These are phyloP conservation scores for Clitoria ternatea DNA, from an alignment of 306 rosid species.

Conservation along the genomic window DNA sequence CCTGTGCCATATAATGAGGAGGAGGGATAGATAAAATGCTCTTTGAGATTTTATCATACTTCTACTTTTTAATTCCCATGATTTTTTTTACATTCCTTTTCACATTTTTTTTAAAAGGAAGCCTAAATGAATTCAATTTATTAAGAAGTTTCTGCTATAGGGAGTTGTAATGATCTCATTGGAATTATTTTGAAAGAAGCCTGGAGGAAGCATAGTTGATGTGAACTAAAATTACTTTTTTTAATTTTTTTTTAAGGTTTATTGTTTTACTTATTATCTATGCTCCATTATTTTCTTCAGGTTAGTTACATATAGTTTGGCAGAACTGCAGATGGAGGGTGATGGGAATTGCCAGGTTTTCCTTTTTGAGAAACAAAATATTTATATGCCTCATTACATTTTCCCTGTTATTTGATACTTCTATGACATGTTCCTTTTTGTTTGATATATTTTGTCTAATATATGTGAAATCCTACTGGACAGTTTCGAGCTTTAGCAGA, in stretches of 20 bases:
- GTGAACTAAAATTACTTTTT: neutral
- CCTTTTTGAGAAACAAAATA: neutral
- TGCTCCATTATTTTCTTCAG: slow-evolving; percentile 37
- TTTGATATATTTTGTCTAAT: slow-evolving; percentile 20
- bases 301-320: slow-evolving; percentile 75
- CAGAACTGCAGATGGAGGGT: slow-evolving; percentile 93
- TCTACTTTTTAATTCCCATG: neutral
- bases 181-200: neutral
- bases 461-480: slow-evolving; percentile 25
- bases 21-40: slow-evolving; percentile 1
- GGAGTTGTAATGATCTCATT: neutral
- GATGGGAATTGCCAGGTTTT: slow-evolving; percentile 99
- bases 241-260: slow-evolving; percentile 1
- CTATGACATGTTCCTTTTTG: neutral
- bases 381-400: slow-evolving; percentile 8
- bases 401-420: neutral
- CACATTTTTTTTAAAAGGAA: neutral
- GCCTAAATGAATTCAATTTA: neutral
- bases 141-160: neutral
- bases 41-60: neutral
- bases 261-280: slow-evolving; percentile 16
- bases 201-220: neutral
- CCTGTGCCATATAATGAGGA: neutral
- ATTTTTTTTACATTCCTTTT: neutral
- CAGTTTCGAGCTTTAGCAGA: slow-evolving; percentile 99